Evolutionary conservation across 1,284 basidiomycete genomes (phyloP).

Genomic region (Porogramme epimiltina): DNA sequence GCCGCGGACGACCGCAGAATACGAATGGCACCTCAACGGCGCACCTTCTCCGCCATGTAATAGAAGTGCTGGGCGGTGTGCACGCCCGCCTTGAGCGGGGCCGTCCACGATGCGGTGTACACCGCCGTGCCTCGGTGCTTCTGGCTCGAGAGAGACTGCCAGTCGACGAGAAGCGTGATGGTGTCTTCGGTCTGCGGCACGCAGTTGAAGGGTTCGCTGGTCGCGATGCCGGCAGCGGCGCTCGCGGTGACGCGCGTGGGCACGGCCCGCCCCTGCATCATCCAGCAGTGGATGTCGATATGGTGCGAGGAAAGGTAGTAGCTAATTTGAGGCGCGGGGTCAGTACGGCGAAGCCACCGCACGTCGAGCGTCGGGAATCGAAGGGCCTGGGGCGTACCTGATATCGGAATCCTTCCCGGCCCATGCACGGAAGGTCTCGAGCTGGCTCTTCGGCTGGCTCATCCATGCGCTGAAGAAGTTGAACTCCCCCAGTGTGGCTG

Average conservation of each 20-base stretch:
- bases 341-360: not conserved
- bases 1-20: not conserved
- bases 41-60: conserved; percentile 88
- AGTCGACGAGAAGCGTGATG: conserved; percentile 92
- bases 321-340: conserved; percentile 39
- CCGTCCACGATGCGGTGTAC: conserved; percentile 91
- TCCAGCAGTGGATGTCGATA: conserved; percentile 91
- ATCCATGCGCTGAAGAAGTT: conserved; percentile 93
- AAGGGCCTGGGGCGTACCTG: conserved; percentile 44
- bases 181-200: conserved; percentile 89
- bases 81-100: conserved; percentile 74
- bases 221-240: conserved; percentile 88
- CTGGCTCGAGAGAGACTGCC: conserved; percentile 75
- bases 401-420: conserved; percentile 93
- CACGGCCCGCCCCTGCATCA: conserved; percentile 77
- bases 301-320: conserved; percentile 96
- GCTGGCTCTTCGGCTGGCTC: conserved; percentile 94
- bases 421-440: conserved; percentile 94
- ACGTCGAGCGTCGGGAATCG: not conserved
- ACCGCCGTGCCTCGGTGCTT: conserved; percentile 80
- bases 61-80: conserved; percentile 94
- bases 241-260: conserved; percentile 88
- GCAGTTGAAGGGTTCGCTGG: conserved; percentile 83
- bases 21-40: conserved; percentile 7
- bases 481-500: conserved; percentile 83